Evolutionary conservation across 2,329 filamentous ascomycete genomes (phyloP).

Genomic region (Aspergillus hiratsukae): DNA sequence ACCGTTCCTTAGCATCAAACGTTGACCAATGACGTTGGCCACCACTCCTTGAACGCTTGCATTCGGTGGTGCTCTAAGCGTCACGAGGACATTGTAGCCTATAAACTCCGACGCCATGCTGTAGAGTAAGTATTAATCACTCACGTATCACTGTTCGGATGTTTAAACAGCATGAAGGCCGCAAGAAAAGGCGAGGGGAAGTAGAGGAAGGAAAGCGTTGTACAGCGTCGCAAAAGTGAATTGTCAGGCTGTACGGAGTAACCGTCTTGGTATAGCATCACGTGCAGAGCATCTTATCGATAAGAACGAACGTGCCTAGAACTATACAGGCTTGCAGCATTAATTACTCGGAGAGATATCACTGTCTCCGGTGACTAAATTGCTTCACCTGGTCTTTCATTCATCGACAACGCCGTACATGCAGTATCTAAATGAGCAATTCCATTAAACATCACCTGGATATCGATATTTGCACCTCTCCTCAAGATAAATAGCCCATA

Average conservation of each 20-base stretch:
- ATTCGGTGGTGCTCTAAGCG: slow-evolving; percentile 61
- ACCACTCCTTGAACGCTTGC: slow-evolving; percentile 67
- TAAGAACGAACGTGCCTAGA: slow-evolving; percentile 10
- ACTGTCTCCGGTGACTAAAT: no score
- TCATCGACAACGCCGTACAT: background rate
- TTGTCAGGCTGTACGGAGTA: slow-evolving; percentile 8
- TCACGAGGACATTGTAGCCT: slow-evolving; percentile 71
- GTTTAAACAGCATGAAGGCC: background rate
- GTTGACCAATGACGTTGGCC: slow-evolving; percentile 63
- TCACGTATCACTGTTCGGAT: slow-evolving; percentile 3
- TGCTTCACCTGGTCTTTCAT: background rate
- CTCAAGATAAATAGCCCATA: background rate
- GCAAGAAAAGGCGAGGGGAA: background rate
- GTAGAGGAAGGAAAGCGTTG: slow-evolving; percentile 2
- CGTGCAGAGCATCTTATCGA: slow-evolving; percentile 17
- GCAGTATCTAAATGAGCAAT: background rate
- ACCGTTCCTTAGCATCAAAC: slow-evolving; percentile 70
- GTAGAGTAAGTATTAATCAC: slow-evolving; percentile 5
- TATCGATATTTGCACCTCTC: slow-evolving; percentile 11
- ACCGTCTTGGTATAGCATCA: slow-evolving; percentile 19
- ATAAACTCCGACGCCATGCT: slow-evolving; percentile 67
- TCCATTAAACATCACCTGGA: slow-evolving; percentile 1
- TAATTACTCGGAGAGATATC: background rate
- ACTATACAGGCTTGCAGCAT: background rate
- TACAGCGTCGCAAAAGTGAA: slow-evolving; percentile 15